A percentile compares a stretch with the other conserved stretches of the same genome.
These are phyloP conservation scores for Erythrobasidium hasegawianum DNA, from an alignment of 1,284 basidiomycete genomes.

Conservation along the genomic window DNA sequence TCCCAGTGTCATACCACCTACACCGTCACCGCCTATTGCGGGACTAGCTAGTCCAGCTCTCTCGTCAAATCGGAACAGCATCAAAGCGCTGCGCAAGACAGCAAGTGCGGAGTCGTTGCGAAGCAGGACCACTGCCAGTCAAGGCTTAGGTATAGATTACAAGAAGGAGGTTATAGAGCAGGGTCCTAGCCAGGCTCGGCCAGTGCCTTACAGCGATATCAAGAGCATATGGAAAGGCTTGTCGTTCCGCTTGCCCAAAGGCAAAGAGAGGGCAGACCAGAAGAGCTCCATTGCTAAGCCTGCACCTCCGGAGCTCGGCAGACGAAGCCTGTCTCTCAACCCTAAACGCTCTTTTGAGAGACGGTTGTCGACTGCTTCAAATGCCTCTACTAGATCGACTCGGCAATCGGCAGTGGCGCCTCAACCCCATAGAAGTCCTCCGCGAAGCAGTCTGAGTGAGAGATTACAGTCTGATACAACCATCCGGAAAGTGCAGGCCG, in stretches of 20 bases:
- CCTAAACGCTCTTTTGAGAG: conserved; percentile 3
- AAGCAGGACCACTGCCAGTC: background rate
- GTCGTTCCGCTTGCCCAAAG: conserved; percentile 9
- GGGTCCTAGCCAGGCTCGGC: background rate
- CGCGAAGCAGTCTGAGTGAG: background rate
- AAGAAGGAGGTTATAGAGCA: background rate
- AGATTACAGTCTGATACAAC: no score
- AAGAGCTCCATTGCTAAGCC: background rate
- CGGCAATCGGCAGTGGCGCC: background rate
- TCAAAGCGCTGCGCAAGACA: conserved; percentile 14
- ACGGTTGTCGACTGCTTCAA: background rate
- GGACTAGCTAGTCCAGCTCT: background rate
- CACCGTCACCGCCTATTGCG: background rate
- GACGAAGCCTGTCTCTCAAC: conserved; percentile 28
- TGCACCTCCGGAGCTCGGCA: conserved; percentile 8
- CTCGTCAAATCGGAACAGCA: background rate
- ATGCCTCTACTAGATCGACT: background rate
- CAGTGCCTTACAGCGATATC: conserved; percentile 3
- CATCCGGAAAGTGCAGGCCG: no score
- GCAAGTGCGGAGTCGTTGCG: conserved; percentile 26
- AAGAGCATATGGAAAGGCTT: conserved; percentile 22
- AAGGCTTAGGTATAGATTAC: conserved; percentile 1
- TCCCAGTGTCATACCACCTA: conserved; percentile 2
- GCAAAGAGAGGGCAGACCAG: conserved; percentile 2
- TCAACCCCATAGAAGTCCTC: background rate